Conservation (phyloP, 257 asterid genomes). For the Cinchona pubescens region DNA sequence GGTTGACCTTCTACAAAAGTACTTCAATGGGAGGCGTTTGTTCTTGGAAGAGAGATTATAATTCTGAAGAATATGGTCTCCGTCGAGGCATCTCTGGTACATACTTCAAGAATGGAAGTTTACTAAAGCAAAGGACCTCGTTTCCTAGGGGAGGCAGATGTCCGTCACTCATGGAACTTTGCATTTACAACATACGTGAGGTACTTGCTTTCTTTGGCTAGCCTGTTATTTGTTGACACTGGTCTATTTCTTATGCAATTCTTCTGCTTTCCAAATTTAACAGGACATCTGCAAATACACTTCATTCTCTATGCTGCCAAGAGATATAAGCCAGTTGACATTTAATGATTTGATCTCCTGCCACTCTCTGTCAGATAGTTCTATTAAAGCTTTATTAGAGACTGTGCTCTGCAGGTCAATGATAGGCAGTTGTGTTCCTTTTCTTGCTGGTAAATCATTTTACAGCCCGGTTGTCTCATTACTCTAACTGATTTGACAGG, state of each 20-base stretch:
- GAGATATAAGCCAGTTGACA: constrained; percentile 88
- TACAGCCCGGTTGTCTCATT: constrained; percentile 14
- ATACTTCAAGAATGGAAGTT: constrained; percentile 69
- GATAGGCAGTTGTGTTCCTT: not conserved
- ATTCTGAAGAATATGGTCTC: constrained; percentile 53
- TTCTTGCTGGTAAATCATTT: constrained; percentile 5
- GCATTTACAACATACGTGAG: constrained; percentile 65
- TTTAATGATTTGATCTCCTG: constrained; percentile 77
- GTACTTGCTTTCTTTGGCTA: constrained; percentile 30
- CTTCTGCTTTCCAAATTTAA: constrained; percentile 21
- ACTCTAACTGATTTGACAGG: constrained; percentile 48
- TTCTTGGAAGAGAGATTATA: constrained; percentile 82
- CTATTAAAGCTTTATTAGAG: constrained; percentile 74
- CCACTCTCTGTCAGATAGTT: constrained; percentile 50
- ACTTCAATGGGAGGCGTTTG: constrained; percentile 88
- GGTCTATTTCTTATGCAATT: constrained; percentile 20
- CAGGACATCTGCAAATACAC: constrained; percentile 65
- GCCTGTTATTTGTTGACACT: constrained; percentile 7
- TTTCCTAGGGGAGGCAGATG: constrained; percentile 46
- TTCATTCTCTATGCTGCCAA: constrained; percentile 78
- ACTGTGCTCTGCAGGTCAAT: constrained; percentile 91
- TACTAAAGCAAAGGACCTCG: constrained; percentile 67
- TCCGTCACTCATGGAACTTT: constrained; percentile 81
- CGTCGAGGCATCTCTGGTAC: constrained; percentile 64
- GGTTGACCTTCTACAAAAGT: not conserved